Conservation (phyloP, 257 asterid species). For the Ligustrum vulgare region DNA sequence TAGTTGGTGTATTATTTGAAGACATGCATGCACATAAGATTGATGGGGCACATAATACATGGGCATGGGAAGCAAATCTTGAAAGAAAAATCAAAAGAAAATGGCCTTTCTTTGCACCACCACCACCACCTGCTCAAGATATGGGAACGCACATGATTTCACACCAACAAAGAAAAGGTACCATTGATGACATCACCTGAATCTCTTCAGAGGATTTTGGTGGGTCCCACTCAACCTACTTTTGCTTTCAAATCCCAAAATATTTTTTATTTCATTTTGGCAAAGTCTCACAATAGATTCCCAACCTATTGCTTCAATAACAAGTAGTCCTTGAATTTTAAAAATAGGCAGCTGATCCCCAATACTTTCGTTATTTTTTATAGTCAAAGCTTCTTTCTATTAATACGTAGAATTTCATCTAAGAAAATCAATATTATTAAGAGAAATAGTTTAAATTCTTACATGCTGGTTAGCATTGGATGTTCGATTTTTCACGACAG, state of each 20-base stretch:
- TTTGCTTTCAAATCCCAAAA: not conserved
- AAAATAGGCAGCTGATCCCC: not conserved
- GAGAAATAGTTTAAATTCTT: not conserved
- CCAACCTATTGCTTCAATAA: not conserved
- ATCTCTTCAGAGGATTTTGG: not conserved
- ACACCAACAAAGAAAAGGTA: not conserved
- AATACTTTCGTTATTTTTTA: not conserved
- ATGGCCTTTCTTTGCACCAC: not conserved
- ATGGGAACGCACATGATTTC: not conserved
- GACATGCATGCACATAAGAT: not conserved
- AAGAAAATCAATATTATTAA: too few species aligned
- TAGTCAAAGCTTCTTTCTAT: not conserved
- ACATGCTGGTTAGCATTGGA: too few species aligned
- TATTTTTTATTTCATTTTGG: not conserved
- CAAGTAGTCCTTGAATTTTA: not conserved
- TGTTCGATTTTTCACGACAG: too few species aligned
- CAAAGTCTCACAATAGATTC: not conserved
- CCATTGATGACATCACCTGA: conserved; percentile 1
- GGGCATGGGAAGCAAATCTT: conserved; percentile 9
- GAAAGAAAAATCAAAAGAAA: not conserved
- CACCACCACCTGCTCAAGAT: not conserved
- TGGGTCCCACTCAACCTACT: not conserved
- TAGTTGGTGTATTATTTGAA: too few species aligned
- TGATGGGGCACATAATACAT: not conserved
- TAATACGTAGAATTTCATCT: not conserved